Conservation (phyloP, 805 yeast genomes). For the Priceomyces haplophilus region DNA sequence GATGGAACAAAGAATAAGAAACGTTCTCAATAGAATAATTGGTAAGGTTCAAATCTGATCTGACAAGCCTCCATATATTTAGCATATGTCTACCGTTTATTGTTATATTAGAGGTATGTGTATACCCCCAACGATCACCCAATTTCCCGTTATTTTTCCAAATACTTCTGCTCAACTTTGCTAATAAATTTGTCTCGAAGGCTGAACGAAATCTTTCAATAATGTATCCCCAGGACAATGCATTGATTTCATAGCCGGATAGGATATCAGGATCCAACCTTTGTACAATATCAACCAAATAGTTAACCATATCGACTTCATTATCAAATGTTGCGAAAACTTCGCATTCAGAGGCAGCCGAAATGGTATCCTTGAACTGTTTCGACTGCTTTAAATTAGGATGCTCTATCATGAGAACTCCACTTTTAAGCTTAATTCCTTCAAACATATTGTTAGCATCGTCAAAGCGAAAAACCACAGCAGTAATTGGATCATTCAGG, state of each 20-base stretch:
- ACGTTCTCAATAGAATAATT: constrained; percentile 78
- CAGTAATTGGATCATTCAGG: constrained; percentile 48
- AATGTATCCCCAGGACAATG: constrained; percentile 86
- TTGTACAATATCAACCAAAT: constrained; percentile 54
- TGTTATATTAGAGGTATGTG: constrained; percentile 66
- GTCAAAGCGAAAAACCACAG: constrained; percentile 64
- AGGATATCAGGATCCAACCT: constrained; percentile 82
- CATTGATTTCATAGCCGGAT: constrained; percentile 79
- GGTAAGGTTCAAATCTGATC: constrained; percentile 58
- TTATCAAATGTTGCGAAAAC: constrained; percentile 29
- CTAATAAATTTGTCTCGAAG: constrained; percentile 52
- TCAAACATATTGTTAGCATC: constrained; percentile 23
- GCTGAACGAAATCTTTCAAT: constrained; percentile 55
- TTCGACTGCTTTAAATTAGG: constrained; percentile 1
- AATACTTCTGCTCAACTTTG: constrained; percentile 59
- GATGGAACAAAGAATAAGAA: constrained; percentile 63
- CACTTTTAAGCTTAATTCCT: constrained; percentile 9
- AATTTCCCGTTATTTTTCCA: constrained; percentile 47
- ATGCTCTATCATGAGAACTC: constrained; percentile 15
- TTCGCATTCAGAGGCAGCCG: neutral
- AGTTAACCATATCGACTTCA: constrained; percentile 61
- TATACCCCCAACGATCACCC: constrained; percentile 76
- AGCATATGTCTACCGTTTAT: constrained; percentile 81
- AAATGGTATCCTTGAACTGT: constrained; percentile 3
- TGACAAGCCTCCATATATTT: constrained; percentile 78